phyloP scores from a whole-genome alignment of 495 filamentous ascomycete genomes.

The Corynascus novoguineensis region DNA sequence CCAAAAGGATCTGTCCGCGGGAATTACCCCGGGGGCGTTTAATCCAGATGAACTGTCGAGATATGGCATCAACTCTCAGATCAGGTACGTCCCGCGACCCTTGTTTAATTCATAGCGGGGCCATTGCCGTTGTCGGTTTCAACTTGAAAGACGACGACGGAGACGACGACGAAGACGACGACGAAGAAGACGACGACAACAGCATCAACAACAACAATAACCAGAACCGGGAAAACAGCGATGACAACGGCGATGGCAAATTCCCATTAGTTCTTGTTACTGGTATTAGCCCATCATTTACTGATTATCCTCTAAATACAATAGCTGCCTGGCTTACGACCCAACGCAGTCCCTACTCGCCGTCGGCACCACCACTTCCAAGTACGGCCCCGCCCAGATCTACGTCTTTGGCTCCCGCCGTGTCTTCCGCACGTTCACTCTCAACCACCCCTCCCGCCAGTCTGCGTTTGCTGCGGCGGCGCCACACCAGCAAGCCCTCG shows the following conservation, averaged over 20 bases:
- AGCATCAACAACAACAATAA: no score
- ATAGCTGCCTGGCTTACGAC: slow-evolving; percentile 75
- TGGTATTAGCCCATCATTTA: no score
- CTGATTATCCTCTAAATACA: background rate
- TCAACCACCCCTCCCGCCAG: slow-evolving; percentile 33
- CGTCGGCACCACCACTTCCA: slow-evolving; percentile 80
- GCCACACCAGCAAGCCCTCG: background rate
- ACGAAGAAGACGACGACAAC: background rate
- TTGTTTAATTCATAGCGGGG: background rate
- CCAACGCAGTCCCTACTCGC: slow-evolving; percentile 90
- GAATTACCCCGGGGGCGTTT: slow-evolving; percentile 68
- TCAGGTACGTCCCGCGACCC: slow-evolving; percentile 49
- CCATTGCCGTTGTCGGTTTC: background rate
- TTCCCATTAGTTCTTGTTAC: no score
- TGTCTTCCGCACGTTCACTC: slow-evolving; percentile 68
- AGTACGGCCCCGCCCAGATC: slow-evolving; percentile 73
- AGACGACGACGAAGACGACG: background rate
- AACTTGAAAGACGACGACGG: background rate
- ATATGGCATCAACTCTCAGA: slow-evolving; percentile 84
- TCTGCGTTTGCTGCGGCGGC: background rate
- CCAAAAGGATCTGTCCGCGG: slow-evolving; percentile 80
- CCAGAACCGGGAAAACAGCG: no score
- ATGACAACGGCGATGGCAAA: no score
- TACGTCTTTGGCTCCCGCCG: slow-evolving; percentile 86
- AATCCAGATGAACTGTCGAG: slow-evolving; percentile 75